phyloP scores from a whole-genome alignment of 768 basidiomycete species.

The Termitomyces sp. region DNA sequence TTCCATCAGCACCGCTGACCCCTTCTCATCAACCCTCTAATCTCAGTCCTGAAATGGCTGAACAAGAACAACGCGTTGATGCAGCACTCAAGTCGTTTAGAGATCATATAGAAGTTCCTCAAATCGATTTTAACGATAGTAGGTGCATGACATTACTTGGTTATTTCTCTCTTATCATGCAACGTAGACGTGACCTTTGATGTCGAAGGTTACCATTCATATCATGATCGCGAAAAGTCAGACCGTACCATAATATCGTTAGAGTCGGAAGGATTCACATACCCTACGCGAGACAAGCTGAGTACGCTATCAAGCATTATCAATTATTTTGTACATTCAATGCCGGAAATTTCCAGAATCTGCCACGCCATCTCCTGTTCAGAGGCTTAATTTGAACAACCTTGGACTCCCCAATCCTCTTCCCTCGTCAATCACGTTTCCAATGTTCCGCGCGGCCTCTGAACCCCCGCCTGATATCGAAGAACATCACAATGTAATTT shows the following conservation, averaged over 20 bases:
- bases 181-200: constrained; percentile 74
- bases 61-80: constrained; percentile 41
- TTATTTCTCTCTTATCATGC: neutral
- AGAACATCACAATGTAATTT: constrained; percentile 10
- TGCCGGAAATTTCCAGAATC: constrained; percentile 10
- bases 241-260: constrained; percentile 34
- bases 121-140: constrained; percentile 61
- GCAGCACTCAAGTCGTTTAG: constrained; percentile 40
- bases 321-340: neutral
- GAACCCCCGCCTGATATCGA: constrained; percentile 53
- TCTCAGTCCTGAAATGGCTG: constrained; percentile 26
- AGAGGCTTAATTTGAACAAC: neutral
- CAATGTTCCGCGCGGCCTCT: constrained; percentile 47
- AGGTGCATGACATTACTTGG: constrained; percentile 2
- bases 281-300: constrained; percentile 6
- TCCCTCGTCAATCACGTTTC: constrained; percentile 10
- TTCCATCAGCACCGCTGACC: constrained; percentile 27
- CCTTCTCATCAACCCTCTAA: constrained; percentile 12
- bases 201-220: constrained; percentile 73
- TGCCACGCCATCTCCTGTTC: constrained; percentile 18
- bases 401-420: neutral
- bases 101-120: constrained; percentile 41
- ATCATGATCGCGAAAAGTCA: constrained; percentile 31
- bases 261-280: constrained; percentile 3
- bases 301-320: constrained; percentile 3